phyloP scores from a whole-genome alignment of 495 filamentous ascomycete species.

The Podospora pseudoanserina region DNA sequence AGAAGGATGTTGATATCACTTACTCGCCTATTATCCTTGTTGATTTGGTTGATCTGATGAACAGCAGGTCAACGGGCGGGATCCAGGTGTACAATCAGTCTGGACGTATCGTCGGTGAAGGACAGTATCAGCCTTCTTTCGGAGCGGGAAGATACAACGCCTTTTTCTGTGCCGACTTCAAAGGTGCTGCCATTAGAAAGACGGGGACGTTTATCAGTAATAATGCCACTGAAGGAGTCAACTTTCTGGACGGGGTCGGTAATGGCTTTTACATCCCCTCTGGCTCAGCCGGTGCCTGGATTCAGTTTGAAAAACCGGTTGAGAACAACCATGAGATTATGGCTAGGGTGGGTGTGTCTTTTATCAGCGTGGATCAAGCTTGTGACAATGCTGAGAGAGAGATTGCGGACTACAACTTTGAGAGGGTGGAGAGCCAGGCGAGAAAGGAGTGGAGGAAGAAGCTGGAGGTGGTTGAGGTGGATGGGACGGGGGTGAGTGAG shows the following conservation, averaged over 20 bases:
- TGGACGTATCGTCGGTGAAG: conserved; percentile 61
- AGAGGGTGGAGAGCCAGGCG: conserved; percentile 48
- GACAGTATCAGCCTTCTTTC: conserved; percentile 63
- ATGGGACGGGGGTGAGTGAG: conserved; percentile 50
- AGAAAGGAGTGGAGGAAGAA: conserved; percentile 59
- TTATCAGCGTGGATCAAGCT: conserved; percentile 58
- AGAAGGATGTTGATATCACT: conserved; percentile 25
- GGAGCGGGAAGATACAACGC: conserved; percentile 58
- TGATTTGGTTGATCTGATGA: conserved; percentile 61
- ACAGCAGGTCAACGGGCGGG: conserved; percentile 55
- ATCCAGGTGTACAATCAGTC: conserved; percentile 48
- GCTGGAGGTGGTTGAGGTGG: conserved; percentile 52
- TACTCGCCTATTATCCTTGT: conserved; percentile 59
- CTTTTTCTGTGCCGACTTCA: conserved; percentile 66
- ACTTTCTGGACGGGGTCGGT: conserved; percentile 43
- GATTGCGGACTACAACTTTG: conserved; percentile 59
- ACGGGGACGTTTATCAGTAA: conserved; percentile 52
- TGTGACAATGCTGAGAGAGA: conserved; percentile 62
- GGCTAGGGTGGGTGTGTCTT: conserved; percentile 64
- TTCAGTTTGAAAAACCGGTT: conserved; percentile 50
- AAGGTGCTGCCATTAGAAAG: conserved; percentile 57
- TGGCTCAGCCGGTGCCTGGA: conserved; percentile 60
- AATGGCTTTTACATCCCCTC: conserved; percentile 45
- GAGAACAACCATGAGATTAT: conserved; percentile 38
- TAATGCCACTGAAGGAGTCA: conserved; percentile 41